Evolutionary conservation across 2,329 filamentous ascomycete genomes (phyloP).

Genomic region (Monosporascus sp.): DNA sequence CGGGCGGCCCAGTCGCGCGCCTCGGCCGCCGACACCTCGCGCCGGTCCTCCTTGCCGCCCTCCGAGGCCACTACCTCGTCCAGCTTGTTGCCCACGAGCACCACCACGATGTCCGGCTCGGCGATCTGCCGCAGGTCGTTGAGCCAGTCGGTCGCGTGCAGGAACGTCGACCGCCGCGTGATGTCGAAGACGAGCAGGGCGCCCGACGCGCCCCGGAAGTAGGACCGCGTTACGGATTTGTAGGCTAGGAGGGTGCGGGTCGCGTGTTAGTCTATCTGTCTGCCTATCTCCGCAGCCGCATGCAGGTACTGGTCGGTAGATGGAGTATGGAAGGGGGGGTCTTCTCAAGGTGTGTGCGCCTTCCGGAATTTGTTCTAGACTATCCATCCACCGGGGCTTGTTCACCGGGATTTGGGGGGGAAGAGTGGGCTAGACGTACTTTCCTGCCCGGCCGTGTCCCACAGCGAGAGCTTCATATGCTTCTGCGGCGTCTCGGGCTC

Average conservation of each 20-base stretch:
- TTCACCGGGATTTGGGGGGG: neutral
- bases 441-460: conserved; percentile 96
- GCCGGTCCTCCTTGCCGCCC: conserved; percentile 50
- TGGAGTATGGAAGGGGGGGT: neutral
- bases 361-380: neutral
- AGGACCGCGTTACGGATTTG: conserved; percentile 90
- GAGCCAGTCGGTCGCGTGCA: conserved; percentile 87
- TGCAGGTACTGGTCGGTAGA: neutral
- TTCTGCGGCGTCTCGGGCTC: conserved; percentile 44
- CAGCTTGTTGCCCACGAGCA: conserved; percentile 92
- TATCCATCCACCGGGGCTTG: neutral
- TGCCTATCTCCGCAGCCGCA: no score
- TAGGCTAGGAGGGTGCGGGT: conserved; percentile 40
- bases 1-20: conserved; percentile 82
- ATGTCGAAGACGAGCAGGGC: conserved; percentile 92
- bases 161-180: conserved; percentile 76
- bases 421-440: conserved; percentile 38
- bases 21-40: conserved; percentile 77
- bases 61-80: conserved; percentile 39
- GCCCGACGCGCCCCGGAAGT: conserved; percentile 74
- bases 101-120: conserved; percentile 89
- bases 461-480: conserved; percentile 90
- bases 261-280: neutral
- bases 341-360: neutral
- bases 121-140: conserved; percentile 91